phyloP scores from a whole-genome alignment of 2,329 filamentous ascomycete species.

The Bertia moriformis region DNA sequence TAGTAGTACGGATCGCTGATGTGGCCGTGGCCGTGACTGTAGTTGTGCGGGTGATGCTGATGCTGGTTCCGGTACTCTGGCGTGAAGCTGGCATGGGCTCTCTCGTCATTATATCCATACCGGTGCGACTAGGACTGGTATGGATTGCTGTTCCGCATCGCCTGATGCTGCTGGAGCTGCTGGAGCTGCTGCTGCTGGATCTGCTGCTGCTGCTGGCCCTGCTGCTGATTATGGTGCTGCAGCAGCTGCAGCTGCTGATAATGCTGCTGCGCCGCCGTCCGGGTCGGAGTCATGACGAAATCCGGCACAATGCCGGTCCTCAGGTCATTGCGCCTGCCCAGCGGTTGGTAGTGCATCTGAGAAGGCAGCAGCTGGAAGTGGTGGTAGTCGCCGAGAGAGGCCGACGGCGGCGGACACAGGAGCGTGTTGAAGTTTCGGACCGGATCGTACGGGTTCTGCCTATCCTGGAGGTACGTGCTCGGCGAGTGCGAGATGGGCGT shows the following conservation, averaged over 20 bases:
- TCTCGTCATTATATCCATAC: too few relatives aligned
- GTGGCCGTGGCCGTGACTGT: too few relatives aligned
- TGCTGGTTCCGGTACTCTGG: too few relatives aligned
- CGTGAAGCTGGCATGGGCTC: too few relatives aligned
- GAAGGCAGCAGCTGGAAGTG: conserved; percentile 47
- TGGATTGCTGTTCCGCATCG: too few relatives aligned
- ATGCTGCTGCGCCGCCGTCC: neutral
- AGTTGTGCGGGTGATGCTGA: too few relatives aligned
- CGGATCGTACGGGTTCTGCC: conserved; percentile 83
- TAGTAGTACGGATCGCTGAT: too few relatives aligned
- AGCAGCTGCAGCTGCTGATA: too few relatives aligned
- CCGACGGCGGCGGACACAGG: conserved; percentile 72
- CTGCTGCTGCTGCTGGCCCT: neutral
- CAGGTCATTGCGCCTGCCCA: conserved; percentile 55
- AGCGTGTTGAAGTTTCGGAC: conserved; percentile 80
- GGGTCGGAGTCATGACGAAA: conserved; percentile 16
- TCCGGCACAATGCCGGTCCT: conserved; percentile 60
- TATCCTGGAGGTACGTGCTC: conserved; percentile 72
- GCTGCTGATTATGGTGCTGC: neutral
- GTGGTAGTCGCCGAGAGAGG: conserved; percentile 65
- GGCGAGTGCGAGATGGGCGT: conserved; percentile 68
- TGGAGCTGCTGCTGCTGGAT: too few relatives aligned
- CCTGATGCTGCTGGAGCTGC: too few relatives aligned
- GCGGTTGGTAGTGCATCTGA: conserved; percentile 71
- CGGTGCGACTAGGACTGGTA: too few relatives aligned